Evolutionary conservation across 305 asterid genomes (phyloP).

Genomic region (Solanum chacoense): DNA sequence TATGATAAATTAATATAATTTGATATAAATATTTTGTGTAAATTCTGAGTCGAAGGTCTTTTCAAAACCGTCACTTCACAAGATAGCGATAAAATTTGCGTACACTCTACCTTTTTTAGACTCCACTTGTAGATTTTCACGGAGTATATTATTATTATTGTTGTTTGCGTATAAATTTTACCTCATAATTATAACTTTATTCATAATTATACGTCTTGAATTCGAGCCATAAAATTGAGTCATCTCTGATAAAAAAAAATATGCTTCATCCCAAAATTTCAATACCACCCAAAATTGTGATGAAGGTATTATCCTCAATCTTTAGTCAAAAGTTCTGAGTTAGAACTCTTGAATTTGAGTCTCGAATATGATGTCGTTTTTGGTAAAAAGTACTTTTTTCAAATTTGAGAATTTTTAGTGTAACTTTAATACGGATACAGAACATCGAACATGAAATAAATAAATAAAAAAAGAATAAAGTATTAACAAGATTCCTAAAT

Average conservation of each 20-base stretch:
- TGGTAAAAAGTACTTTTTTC: too few relatives aligned
- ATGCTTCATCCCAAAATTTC: neutral
- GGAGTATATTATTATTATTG: neutral
- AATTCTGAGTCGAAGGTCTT: neutral
- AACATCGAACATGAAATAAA: accelerated
- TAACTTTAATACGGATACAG: neutral
- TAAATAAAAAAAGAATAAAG: neutral
- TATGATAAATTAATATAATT: too few relatives aligned
- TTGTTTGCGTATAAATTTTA: neutral
- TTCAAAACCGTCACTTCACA: neutral
- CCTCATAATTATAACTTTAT: neutral
- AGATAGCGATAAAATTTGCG: neutral
- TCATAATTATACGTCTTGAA: too few relatives aligned
- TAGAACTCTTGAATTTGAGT: neutral
- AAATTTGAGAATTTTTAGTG: neutral
- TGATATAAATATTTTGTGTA: too few relatives aligned
- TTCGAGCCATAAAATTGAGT: neutral
- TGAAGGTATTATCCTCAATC: neutral
- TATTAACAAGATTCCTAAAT: neutral
- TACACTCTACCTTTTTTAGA: neutral
- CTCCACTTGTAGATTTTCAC: neutral
- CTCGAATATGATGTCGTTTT: neutral
- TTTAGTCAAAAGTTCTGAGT: neutral
- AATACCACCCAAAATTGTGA: accelerated
- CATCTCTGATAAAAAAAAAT: neutral